phyloP scores from a whole-genome alignment of 306 rosid genomes.

The Medicago ruthenica region DNA sequence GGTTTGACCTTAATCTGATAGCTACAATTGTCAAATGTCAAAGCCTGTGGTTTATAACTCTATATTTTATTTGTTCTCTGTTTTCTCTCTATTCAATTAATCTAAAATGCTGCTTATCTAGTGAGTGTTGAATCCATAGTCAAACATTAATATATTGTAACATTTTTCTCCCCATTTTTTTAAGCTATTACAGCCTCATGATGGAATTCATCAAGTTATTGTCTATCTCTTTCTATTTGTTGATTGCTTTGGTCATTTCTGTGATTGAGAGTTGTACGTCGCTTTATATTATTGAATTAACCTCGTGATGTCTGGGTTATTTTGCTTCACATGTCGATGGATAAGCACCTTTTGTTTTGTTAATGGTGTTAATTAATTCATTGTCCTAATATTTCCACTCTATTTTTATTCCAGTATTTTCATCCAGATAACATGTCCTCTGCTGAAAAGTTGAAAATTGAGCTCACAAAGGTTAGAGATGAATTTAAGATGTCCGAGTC shows the following conservation, averaged over 20 bases:
- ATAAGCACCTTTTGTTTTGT: slow-evolving; percentile 5
- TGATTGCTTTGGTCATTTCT: slow-evolving; percentile 5
- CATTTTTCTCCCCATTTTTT: not conserved
- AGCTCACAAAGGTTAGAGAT: slow-evolving; percentile 78
- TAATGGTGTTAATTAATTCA: slow-evolving; percentile 11
- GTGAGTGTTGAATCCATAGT: too few relatives aligned
- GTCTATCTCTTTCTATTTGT: not conserved
- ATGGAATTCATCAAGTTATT: not conserved
- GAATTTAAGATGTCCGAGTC: slow-evolving; percentile 94
- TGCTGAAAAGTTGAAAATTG: slow-evolving; percentile 77
- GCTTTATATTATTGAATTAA: slow-evolving; percentile 11
- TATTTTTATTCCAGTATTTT: slow-evolving; percentile 69
- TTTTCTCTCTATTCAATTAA: too few relatives aligned
- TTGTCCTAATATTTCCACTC: slow-evolving; percentile 35
- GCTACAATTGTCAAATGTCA: not conserved
- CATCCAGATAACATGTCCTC: slow-evolving; percentile 96
- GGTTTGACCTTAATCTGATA: slow-evolving; percentile 28
- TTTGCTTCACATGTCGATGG: not conserved
- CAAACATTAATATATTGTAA: not conserved
- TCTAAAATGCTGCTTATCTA: too few relatives aligned
- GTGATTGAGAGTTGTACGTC: slow-evolving; percentile 11
- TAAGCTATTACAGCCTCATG: not conserved
- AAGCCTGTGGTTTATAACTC: not conserved
- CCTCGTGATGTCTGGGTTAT: not conserved
- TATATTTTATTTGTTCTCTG: too few relatives aligned